Evolutionary conservation across 768 basidiomycete species (phyloP), one percentile per base, ranked within the genome.

Genomic region (Lepiota venenata): DNA sequence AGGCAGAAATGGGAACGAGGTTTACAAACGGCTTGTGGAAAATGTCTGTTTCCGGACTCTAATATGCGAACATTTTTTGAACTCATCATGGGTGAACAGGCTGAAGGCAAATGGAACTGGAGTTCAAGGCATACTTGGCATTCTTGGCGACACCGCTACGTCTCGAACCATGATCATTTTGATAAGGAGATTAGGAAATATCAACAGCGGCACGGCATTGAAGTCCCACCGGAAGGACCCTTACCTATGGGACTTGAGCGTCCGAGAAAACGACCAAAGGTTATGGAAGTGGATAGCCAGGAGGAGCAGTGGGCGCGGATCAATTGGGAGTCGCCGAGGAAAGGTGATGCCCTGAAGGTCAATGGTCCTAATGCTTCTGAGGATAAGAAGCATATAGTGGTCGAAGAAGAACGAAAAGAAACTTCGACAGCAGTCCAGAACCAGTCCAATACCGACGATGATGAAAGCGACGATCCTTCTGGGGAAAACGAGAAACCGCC

Each of bases 111-210:
- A 56, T 85, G 83, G 81, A 66, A 71, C 10, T 87, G 83, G 81
- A 66, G 75, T n/a, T 56, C 46, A 15, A 66, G 64, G 5, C 86
- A 85, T 63, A 2, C 82, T 2, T 81, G 74, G 80, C 72, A 73
- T n/a, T 83, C 83, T 3, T 87, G 86, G 86, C 77, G 82, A 20
- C 76, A 81, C 43, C 73, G 77, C n/a, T 87, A 87, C 58, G 69
- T 63, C 56, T 80, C 72, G 57, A 71, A 85, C 46, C 47, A 70
- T 37, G 59, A 32, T 0, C 20, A 58, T 0, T 84, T 82, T 48
- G 74, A 85, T 56, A 22, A 9, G 2, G 47, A 43, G n/a, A 84
- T 86, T 37, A 58, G 47, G 36, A 61, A 41, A 8, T 77, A 76
- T 54, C 75, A 75, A 51, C 37, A 41, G 4, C 38, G 12, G 10